These are phyloP conservation scores for Beauveria sp. DNA, from an alignment of 2,329 filamentous ascomycete species.

Conservation along the genomic window DNA sequence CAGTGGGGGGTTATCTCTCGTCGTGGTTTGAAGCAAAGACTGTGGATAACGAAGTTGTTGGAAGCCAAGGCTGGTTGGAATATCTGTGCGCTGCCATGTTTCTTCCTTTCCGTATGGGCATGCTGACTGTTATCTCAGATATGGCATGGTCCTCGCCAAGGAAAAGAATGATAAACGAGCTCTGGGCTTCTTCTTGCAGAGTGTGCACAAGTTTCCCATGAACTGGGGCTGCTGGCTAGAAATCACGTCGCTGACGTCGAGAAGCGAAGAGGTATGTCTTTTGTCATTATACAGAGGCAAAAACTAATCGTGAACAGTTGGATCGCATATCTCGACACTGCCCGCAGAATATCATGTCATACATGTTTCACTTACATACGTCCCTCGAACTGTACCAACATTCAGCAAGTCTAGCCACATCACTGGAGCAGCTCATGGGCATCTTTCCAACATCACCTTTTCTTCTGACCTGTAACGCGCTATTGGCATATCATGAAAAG, in stretches of 20 bases:
- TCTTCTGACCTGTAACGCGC: constrained; percentile 78
- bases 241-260: constrained; percentile 70
- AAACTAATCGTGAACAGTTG: constrained; percentile 41
- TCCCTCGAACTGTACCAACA: constrained; percentile 89
- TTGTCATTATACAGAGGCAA: constrained; percentile 17
- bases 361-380: constrained; percentile 88
- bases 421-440: constrained; percentile 66
- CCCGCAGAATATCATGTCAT: constrained; percentile 84
- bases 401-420: constrained; percentile 64
- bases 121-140: constrained; percentile 36
- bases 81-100: constrained; percentile 48
- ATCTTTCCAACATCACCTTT: constrained; percentile 89
- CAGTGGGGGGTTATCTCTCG: constrained; percentile 68
- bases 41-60: constrained; percentile 50
- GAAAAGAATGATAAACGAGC: constrained; percentile 84
- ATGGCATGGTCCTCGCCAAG: constrained; percentile 83
- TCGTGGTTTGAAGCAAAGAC: constrained; percentile 65
- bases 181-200: constrained; percentile 77
- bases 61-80: constrained; percentile 87
- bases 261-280: constrained; percentile 67
- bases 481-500: constrained; percentile 86
- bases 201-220: constrained; percentile 83
- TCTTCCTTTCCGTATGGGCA: neutral
- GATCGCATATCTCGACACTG: constrained; percentile 64
- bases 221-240: constrained; percentile 98